These are phyloP conservation scores for Pseudodiploospora longispora DNA, from an alignment of 2,329 filamentous ascomycete species.

Conservation along the genomic window DNA sequence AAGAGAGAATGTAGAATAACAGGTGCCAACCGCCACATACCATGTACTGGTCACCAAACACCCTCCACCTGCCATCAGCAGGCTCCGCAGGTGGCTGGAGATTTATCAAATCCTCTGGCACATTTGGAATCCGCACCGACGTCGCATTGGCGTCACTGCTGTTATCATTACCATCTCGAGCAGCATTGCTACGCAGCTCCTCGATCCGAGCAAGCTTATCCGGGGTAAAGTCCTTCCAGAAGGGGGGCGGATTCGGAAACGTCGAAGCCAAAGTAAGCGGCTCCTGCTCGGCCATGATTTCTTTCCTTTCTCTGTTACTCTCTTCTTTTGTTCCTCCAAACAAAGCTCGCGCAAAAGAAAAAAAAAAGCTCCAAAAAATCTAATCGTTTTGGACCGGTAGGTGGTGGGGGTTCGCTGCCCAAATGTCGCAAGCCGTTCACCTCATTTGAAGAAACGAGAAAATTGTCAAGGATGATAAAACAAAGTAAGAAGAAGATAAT, in stretches of 20 bases:
- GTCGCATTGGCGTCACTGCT: constrained; percentile 14
- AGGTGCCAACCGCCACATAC: constrained; percentile 20
- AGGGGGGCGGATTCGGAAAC: constrained; percentile 81
- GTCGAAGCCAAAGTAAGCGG: constrained; percentile 48
- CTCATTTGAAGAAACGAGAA: no score
- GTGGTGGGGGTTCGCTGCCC: not conserved
- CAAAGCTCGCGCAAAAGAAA: not conserved
- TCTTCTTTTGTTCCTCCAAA: not conserved
- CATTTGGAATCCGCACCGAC: constrained; percentile 30
- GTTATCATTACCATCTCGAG: constrained; percentile 15
- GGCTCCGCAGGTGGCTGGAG: constrained; percentile 78
- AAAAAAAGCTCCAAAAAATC: no score
- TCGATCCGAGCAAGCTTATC: constrained; percentile 57
- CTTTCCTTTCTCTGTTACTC: no score
- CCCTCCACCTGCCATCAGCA: constrained; percentile 58
- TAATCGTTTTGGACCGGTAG: no score
- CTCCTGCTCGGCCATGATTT: constrained; percentile 50
- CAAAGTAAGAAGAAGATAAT: no score
- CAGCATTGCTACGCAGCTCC: constrained; percentile 32
- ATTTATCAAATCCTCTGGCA: constrained; percentile 65
- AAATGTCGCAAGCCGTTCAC: no score
- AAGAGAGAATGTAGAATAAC: not conserved
- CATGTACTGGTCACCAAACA: constrained; percentile 63
- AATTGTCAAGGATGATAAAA: no score
- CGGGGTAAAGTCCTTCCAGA: constrained; percentile 81